Conservation (phyloP, 352 stramenopile species). For the Pythium folliculosum region DNA sequence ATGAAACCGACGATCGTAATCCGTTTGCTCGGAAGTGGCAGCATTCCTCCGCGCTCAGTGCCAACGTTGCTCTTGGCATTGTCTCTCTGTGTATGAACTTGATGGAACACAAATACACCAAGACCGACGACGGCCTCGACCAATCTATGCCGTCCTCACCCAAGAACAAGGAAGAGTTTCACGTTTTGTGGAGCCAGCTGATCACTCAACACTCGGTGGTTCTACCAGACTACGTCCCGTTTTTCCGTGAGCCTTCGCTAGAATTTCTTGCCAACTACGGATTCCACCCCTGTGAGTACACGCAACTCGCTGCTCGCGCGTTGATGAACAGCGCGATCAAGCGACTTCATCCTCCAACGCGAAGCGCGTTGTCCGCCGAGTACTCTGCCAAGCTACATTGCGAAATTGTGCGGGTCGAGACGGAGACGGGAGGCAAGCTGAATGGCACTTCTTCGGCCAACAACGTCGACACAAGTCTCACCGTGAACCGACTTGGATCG, state of each 20-base stretch:
- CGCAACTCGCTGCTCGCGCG: conserved; percentile 66
- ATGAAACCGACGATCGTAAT: conserved; percentile 17
- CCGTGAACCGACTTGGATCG: conserved; percentile 63
- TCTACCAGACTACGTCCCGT: conserved; percentile 66
- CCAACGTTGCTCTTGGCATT: conserved; percentile 65
- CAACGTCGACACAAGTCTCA: conserved; percentile 37
- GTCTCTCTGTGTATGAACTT: conserved; percentile 80
- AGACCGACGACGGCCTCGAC: conserved; percentile 17
- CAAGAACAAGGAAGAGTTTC: conserved; percentile 81
- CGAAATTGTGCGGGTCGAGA: conserved; percentile 76
- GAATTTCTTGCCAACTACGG: conserved; percentile 74
- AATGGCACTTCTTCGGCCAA: conserved; percentile 29
- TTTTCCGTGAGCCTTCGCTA: conserved; percentile 71
- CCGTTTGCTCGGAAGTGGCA: conserved; percentile 70
- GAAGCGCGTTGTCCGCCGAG: conserved; percentile 59
- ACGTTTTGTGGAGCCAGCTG: conserved; percentile 85
- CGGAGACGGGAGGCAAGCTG: conserved; percentile 48
- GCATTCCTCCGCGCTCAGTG: conserved; percentile 69
- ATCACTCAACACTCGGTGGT: conserved; percentile 86
- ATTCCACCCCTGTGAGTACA: conserved; percentile 79
- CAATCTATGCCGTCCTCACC: conserved; percentile 32
- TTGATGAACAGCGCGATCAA: conserved; percentile 81
- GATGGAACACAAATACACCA: conserved; percentile 79
- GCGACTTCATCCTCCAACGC: conserved; percentile 43
- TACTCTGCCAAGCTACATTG: conserved; percentile 82